Evolutionary conservation across 805 yeast genomes (phyloP).

Genomic region (Metschnikowia koreensis): DNA sequence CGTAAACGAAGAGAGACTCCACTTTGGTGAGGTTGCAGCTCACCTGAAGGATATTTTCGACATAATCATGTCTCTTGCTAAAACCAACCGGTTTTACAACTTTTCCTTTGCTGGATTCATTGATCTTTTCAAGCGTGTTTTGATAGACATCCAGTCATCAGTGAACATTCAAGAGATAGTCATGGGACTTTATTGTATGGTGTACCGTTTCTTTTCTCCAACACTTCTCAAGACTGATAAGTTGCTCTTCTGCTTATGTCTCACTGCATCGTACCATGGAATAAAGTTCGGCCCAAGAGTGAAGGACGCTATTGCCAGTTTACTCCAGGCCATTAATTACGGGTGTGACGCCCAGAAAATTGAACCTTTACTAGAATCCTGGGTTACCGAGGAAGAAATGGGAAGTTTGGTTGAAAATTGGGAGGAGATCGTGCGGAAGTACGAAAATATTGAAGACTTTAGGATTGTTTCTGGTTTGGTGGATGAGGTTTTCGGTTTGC

Average conservation of each 20-base stretch:
- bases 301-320: slow-evolving; percentile 11
- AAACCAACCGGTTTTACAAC: slow-evolving; percentile 54
- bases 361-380: background rate
- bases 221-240: slow-evolving; percentile 48
- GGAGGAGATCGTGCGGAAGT: background rate
- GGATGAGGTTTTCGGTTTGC: background rate
- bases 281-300: slow-evolving; percentile 26
- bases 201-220: slow-evolving; percentile 45
- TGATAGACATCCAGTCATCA: slow-evolving; percentile 19
- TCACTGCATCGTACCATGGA: slow-evolving; percentile 29
- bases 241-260: slow-evolving; percentile 40
- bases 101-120: slow-evolving; percentile 47
- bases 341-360: background rate
- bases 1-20: slow-evolving; percentile 47
- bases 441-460: slow-evolving; percentile 1
- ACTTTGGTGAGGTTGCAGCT: slow-evolving; percentile 54
- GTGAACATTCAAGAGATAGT: slow-evolving; percentile 25
- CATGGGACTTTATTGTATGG: slow-evolving; percentile 42
- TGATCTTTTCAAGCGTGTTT: slow-evolving; percentile 17
- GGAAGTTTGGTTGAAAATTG: background rate
- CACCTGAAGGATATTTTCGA: slow-evolving; percentile 52
- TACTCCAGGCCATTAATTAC: background rate
- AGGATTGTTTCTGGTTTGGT: background rate
- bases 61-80: slow-evolving; percentile 37
- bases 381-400: background rate